Conservation (phyloP, 2,329 filamentous ascomycete species). For the Rutstroemia sydowiana region DNA sequence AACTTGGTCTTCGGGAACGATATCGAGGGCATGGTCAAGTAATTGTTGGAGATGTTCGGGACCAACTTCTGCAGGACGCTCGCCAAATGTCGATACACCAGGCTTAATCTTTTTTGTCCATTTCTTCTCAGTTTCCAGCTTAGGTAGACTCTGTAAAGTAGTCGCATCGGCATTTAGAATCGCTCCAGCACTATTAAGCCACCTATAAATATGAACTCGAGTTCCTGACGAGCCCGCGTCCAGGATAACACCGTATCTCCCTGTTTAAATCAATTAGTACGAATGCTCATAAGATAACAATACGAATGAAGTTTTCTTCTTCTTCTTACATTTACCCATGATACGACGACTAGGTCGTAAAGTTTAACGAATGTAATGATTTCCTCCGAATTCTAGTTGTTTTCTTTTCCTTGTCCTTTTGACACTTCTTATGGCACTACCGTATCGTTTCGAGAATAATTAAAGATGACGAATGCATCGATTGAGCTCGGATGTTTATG, state of each 20-base stretch:
- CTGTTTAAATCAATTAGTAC: slow-evolving; percentile 13
- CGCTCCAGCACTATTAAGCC: slow-evolving; percentile 70
- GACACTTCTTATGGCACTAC: neutral
- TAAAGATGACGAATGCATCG: neutral
- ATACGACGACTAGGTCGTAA: neutral
- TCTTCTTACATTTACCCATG: slow-evolving; percentile 10
- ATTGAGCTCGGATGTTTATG: neutral
- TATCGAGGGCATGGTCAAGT: slow-evolving; percentile 70
- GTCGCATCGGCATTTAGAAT: slow-evolving; percentile 51
- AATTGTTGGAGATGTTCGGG: slow-evolving; percentile 73
- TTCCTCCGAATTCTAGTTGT: neutral
- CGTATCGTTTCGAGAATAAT: neutral
- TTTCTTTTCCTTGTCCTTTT: neutral
- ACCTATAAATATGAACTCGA: slow-evolving; percentile 87
- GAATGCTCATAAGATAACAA: neutral
- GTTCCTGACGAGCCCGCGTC: slow-evolving; percentile 98
- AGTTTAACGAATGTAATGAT: neutral
- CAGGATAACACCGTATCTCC: slow-evolving; percentile 83
- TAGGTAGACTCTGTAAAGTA: slow-evolving; percentile 64
- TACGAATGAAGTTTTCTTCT: neutral
- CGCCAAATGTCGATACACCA: slow-evolving; percentile 83
- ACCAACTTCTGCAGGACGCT: slow-evolving; percentile 68
- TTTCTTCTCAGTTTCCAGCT: slow-evolving; percentile 73
- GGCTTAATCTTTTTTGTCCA: slow-evolving; percentile 94
- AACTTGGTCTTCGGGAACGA: slow-evolving; percentile 70